Base-by-base conservation (phyloP, 441 rosid genomes). In the Hura crepitans region DNA sequence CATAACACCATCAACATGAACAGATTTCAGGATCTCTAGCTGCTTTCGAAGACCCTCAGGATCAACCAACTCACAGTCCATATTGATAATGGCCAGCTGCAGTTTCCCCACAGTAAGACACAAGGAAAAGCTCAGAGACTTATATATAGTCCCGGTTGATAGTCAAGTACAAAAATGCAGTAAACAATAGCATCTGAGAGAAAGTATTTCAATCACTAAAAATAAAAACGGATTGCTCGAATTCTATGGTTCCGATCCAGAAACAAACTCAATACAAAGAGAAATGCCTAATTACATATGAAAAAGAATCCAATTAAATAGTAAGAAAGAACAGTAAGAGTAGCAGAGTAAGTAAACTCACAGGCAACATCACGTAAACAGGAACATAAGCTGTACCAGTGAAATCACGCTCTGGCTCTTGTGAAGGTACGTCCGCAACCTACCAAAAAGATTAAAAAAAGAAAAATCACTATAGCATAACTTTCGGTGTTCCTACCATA, bases 351-450 rank as follows among this genome's bases (percentile, higher is more conserved):
- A 50, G 25, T 33, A 31, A 69, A 72, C 96, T 83, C 77, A 92
- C 99, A 4, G 97, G 96, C 72, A 94, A 80, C 97, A 90, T 92
- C 75, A 90, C 96, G 80, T 84, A 92, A 75, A 94, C 89, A 49
- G 97, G 94, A 76, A 94, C 89, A 81, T 85, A 86, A 66, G 91
- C 82, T 20, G 96, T 85, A 75, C 94, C 94, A 74, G 93, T 76
- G 77, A 90, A 90, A 81, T 92, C 96, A 68, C 87, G 92, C 81
- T 89, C 97, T 10, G 79, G 77, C 51, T 86, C 63, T 72, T 79
- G 83, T 39, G 77, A 69, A 77, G 71, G 81, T 70, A 78, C 66
- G 57, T 78, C 90, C 22, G 64, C 73, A 72, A 79, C 79, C 99
- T 90, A 80, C 72, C 77, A 51, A 28, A 31, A 37, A 47, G 12